phyloP scores from a whole-genome alignment of 257 asterid species.

The Solanum commersonii region DNA sequence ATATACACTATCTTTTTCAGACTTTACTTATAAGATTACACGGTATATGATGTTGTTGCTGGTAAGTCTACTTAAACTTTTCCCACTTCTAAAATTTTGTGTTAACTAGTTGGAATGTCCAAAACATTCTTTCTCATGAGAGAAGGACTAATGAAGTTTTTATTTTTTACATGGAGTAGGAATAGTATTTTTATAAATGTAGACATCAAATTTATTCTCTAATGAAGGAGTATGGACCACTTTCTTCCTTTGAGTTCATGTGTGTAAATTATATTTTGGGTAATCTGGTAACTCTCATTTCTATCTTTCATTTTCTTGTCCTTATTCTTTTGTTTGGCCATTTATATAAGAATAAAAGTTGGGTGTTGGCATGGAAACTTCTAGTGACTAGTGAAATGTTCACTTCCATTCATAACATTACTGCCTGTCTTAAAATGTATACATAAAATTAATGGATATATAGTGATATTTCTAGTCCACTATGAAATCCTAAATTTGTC shows the following conservation, averaged over 20 bases:
- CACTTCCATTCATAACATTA: neutral
- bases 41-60: neutral
- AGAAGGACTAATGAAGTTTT: neutral
- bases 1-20: fast-evolving
- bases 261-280: neutral
- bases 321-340: neutral
- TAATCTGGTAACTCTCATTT: neutral
- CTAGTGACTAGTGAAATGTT: neutral
- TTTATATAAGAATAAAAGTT: neutral
- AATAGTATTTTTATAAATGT: neutral
- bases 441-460: neutral
- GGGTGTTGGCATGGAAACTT: neutral
- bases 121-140: neutral
- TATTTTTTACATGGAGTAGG: neutral
- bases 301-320: neutral
- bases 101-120: neutral
- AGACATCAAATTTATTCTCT: neutral
- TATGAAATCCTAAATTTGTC: neutral
- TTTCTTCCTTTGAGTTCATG: neutral
- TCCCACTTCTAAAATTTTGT: neutral
- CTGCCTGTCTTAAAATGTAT: neutral
- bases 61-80: neutral
- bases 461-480: neutral
- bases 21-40: neutral
- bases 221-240: neutral